Evolutionary conservation across 2,329 filamentous ascomycete genomes (phyloP).

Genomic region (Arthrobotrys conoides): DNA sequence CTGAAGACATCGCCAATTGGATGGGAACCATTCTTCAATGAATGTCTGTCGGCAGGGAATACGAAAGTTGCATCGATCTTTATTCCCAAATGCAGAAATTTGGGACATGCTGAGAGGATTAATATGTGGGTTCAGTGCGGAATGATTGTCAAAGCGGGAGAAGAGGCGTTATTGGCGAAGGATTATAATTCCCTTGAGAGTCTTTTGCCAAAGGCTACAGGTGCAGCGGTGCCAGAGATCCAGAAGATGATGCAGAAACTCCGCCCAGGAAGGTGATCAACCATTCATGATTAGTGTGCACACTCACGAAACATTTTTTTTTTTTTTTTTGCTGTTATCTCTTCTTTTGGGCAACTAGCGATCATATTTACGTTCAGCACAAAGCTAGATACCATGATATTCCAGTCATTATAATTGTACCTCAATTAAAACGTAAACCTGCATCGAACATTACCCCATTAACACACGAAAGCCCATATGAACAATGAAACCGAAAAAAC

Average conservation of each 20-base stretch:
- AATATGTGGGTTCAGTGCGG: constrained; percentile 98
- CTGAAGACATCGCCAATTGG: constrained; percentile 89
- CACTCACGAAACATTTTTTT: neutral
- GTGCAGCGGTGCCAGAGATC: constrained; percentile 81
- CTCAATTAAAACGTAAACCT: neutral
- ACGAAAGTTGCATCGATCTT: constrained; percentile 86
- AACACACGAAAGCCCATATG: constrained; percentile 1
- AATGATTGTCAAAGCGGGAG: constrained; percentile 86
- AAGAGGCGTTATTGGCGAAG: constrained; percentile 87
- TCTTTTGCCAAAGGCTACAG: constrained; percentile 80
- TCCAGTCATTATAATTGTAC: constrained; percentile 4
- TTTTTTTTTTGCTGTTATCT: neutral
- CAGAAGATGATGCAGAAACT: constrained; percentile 79
- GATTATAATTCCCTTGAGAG: constrained; percentile 82
- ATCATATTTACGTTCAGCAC: constrained; percentile 25
- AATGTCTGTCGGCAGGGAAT: constrained; percentile 89
- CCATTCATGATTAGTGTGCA: constrained; percentile 66
- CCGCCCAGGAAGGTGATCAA: constrained; percentile 65
- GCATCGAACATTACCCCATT: constrained; percentile 36
- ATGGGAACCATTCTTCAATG: constrained; percentile 97
- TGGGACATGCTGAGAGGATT: constrained; percentile 79
- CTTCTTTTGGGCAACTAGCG: neutral
- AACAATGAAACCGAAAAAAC: constrained; percentile 20
- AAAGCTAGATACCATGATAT: constrained; percentile 38
- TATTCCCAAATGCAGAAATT: constrained; percentile 84